Percentiles rank a stretch among this genome's conserved stretches.
These are phyloP conservation scores for Paramecium octaurelia DNA, from an alignment of 73 alveolate genomes.

Conservation along the genomic window DNA sequence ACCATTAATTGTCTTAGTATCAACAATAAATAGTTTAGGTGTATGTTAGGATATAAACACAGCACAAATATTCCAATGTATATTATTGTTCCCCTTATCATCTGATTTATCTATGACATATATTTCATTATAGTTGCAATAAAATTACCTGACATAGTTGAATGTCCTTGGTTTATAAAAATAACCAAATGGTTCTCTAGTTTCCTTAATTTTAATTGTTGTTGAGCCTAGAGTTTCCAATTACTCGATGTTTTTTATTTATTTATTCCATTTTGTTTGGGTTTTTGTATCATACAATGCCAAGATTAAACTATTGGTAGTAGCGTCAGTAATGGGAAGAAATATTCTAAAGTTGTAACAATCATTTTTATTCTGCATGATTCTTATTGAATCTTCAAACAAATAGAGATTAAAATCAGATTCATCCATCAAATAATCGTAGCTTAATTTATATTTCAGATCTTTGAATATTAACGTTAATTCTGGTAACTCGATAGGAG, in stretches of 20 bases:
- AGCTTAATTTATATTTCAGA: not conserved
- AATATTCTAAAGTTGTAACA: not conserved
- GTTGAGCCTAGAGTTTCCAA: not conserved
- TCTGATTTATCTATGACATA: not conserved
- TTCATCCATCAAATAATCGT: slow-evolving; percentile 4
- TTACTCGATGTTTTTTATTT: not conserved
- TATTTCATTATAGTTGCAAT: not conserved
- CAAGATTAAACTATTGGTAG: not conserved
- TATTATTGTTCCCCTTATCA: not conserved
- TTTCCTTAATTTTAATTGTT: not conserved
- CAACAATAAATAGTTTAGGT: not conserved
- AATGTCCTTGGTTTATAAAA: not conserved
- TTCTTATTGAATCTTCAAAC: not conserved
- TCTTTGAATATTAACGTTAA: not conserved
- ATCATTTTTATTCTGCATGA: not conserved
- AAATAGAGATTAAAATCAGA: not conserved
- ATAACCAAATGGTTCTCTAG: not conserved
- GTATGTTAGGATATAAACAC: not conserved
- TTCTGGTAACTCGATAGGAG: not conserved
- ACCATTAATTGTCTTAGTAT: not conserved
- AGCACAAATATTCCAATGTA: slow-evolving; percentile 12
- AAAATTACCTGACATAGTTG: not conserved
- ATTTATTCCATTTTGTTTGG: not conserved
- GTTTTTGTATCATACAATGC: not conserved
- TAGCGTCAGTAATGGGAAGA: not conserved